These are phyloP conservation scores for Neofusicoccum laricinum DNA, from an alignment of 2,329 filamentous ascomycete species.

Conservation along the genomic window DNA sequence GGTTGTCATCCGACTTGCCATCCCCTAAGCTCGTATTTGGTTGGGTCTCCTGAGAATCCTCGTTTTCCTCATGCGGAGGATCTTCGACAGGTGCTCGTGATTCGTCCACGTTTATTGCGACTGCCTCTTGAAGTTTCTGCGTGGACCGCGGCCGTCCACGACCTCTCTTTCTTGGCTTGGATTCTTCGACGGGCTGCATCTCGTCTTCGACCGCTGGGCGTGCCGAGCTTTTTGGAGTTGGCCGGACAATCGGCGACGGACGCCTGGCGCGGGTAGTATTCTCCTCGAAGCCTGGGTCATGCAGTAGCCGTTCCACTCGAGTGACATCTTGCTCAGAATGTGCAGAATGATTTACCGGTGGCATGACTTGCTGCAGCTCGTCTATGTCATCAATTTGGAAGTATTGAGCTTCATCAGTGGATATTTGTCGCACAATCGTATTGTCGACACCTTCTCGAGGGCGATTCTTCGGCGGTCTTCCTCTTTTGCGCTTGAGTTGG, in stretches of 20 bases:
- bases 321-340: background rate
- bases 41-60: background rate
- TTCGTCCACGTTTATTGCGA: background rate
- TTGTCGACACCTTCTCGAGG: background rate
- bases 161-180: constrained; percentile 26
- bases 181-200: background rate
- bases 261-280: background rate
- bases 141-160: constrained; percentile 29
- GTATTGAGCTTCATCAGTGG: background rate
- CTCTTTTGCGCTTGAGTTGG: constrained; percentile 10
- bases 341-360: background rate
- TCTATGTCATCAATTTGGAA: background rate
- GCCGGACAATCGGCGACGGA: constrained; percentile 5
- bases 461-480: constrained; percentile 1
- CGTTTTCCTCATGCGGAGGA: background rate
- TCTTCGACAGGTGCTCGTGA: background rate
- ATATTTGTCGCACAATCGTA: background rate
- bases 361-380: background rate
- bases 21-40: background rate
- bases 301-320: constrained; percentile 16
- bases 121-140: background rate
- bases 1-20: background rate
- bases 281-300: constrained; percentile 26
- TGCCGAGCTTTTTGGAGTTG: background rate
- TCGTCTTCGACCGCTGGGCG: background rate